phyloP scores from a whole-genome alignment of 2,329 filamentous ascomycete genomes.

The Fusarium miscanthi region DNA sequence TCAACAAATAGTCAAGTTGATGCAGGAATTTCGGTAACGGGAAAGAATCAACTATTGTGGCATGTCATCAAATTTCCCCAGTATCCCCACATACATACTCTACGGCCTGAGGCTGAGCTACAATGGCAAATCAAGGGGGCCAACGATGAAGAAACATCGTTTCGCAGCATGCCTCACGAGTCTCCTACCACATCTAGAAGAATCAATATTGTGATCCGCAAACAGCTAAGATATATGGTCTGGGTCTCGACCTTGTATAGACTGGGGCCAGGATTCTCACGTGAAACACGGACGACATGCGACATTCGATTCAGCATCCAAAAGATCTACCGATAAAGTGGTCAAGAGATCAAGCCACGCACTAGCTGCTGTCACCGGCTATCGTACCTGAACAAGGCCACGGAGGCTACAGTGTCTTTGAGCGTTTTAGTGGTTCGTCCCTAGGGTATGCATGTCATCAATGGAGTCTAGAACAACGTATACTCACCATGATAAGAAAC shows the following conservation, averaged over 20 bases:
- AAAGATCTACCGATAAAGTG: not conserved
- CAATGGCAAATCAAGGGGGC: slow-evolving; percentile 13
- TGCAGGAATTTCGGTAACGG: slow-evolving; percentile 1
- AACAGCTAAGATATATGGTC: not conserved
- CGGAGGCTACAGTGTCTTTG: not conserved
- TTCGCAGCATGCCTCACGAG: not conserved
- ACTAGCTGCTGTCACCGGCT: not conserved
- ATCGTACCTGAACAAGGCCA: not conserved
- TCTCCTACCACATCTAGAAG: not conserved
- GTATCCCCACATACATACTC: slow-evolving; percentile 17
- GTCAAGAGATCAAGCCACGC: not conserved
- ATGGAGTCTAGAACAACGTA: not conserved
- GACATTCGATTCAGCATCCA: not conserved
- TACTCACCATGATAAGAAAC: not conserved
- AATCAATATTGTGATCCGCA: slow-evolving; percentile 17
- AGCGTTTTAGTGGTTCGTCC: not conserved
- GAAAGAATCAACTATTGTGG: slow-evolving; percentile 8
- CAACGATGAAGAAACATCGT: not conserved
- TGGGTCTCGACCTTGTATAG: not conserved
- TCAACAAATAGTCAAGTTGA: not conserved
- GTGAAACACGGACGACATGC: not conserved
- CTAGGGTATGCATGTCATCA: not conserved
- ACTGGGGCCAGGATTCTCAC: not conserved
- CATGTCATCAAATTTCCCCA: slow-evolving; percentile 29
- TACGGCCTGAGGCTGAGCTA: not conserved